phyloP scores from a whole-genome alignment of 257 asterid genomes.

The Osmanthus fragrans region DNA sequence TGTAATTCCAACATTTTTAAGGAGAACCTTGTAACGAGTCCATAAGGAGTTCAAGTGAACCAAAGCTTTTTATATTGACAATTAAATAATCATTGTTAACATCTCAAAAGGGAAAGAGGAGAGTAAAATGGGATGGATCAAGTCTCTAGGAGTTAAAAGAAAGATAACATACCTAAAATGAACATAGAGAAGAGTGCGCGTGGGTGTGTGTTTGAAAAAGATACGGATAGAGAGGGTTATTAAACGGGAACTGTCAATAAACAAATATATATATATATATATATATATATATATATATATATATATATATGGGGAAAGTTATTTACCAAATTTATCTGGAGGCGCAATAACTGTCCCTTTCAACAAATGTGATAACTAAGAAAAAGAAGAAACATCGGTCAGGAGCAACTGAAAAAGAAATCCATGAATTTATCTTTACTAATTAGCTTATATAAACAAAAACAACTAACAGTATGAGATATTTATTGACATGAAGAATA shows the following conservation, averaged over 20 bases:
- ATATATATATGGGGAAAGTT: neutral
- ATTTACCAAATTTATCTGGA: slow-evolving; percentile 91
- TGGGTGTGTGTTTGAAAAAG: too few species aligned
- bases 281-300: too few species aligned
- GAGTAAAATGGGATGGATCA: slow-evolving; percentile 23
- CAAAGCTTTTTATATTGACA: slow-evolving; percentile 12
- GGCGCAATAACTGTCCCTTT: slow-evolving; percentile 98
- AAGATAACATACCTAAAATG: neutral
- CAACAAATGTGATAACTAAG: slow-evolving; percentile 84
- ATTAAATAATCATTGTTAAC: neutral
- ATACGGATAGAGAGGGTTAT: neutral
- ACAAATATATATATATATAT: neutral
- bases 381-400: slow-evolving; percentile 36
- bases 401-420: slow-evolving; percentile 20
- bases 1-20: slow-evolving; percentile 14
- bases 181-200: neutral
- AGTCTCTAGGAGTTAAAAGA: neutral
- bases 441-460: neutral
- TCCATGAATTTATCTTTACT: neutral
- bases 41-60: slow-evolving; percentile 16
- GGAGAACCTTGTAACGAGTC: slow-evolving; percentile 8
- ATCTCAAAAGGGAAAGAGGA: neutral
- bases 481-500: slow-evolving; percentile 17
- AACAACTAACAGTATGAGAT: neutral
- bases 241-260: slow-evolving; percentile 7